These are phyloP conservation scores for Nemania diffusa DNA, from an alignment of 2,329 filamentous ascomycete species.

Conservation along the genomic window DNA sequence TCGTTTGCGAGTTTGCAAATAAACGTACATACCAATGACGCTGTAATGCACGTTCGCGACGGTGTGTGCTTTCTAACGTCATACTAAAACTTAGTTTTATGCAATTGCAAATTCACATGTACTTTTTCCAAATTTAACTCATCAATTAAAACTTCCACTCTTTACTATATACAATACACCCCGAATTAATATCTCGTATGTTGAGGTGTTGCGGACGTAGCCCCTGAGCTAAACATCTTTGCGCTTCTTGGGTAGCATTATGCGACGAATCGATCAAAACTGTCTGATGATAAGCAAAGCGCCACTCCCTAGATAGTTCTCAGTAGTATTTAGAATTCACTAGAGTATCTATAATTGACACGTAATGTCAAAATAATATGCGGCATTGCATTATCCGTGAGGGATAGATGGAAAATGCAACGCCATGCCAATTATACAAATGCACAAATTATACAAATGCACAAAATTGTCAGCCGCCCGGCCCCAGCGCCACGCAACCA, in stretches of 20 bases:
- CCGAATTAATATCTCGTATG: too few species aligned
- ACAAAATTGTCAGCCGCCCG: background rate
- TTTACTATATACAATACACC: too few species aligned
- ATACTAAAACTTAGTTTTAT: background rate
- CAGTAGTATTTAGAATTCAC: background rate
- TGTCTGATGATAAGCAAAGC: background rate
- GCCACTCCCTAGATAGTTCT: background rate
- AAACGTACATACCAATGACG: too few species aligned
- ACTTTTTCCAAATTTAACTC: background rate
- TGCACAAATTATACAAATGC: background rate
- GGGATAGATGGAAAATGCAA: background rate
- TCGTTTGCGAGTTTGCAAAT: background rate
- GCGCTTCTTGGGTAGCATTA: too few species aligned
- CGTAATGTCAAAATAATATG: background rate
- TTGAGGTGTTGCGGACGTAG: too few species aligned
- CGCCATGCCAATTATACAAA: background rate
- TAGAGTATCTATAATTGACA: background rate
- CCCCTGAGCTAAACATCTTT: too few species aligned
- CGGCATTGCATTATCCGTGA: background rate
- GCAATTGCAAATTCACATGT: background rate
- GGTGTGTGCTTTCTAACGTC: background rate
- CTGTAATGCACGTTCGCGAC: background rate
- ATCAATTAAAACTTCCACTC: too few species aligned
- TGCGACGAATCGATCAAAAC: background rate
- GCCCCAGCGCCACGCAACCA: background rate